phyloP scores from a whole-genome alignment of 2,329 filamentous ascomycete species.

The Phymatotrichopsis omnivora region DNA sequence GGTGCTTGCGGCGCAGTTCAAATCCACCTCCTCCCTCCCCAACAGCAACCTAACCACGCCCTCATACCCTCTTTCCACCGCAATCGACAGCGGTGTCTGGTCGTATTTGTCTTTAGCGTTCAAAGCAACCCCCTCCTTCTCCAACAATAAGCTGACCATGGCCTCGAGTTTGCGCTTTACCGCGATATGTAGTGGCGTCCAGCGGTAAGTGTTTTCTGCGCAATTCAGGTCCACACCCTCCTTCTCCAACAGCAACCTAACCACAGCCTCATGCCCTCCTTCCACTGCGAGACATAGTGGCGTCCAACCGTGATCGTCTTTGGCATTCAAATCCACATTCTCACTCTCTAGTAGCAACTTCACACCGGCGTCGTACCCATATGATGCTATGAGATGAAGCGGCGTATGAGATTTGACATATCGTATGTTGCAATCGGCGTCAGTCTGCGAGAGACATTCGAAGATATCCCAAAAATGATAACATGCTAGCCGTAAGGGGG shows the following conservation, averaged over 20 bases:
- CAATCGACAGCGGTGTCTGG: neutral
- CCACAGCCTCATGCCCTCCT: conserved; percentile 11
- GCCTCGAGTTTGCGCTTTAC: neutral
- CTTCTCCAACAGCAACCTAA: conserved; percentile 9
- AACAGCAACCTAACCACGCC: neutral
- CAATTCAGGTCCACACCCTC: neutral
- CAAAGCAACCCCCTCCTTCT: neutral
- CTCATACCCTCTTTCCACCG: neutral
- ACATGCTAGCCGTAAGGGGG: too few species aligned
- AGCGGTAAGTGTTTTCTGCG: neutral
- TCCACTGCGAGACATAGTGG: conserved; percentile 12
- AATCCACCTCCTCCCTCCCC: neutral
- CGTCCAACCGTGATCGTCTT: too few species aligned
- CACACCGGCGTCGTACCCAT: too few species aligned
- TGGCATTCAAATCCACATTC: too few species aligned
- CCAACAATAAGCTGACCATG: neutral
- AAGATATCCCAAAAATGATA: too few species aligned
- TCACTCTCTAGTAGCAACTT: too few species aligned
- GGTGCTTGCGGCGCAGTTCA: neutral
- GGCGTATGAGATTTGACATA: too few species aligned
- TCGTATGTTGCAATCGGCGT: too few species aligned
- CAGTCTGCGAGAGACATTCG: too few species aligned
- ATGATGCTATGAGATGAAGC: too few species aligned
- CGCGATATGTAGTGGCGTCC: neutral
- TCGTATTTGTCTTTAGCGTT: neutral